A percentile compares a stretch with the other conserved stretches of the same genome.
Evolutionary conservation across 2,329 filamentous ascomycete species (phyloP).

Genomic region (Ophiostoma perfectum): DNA sequence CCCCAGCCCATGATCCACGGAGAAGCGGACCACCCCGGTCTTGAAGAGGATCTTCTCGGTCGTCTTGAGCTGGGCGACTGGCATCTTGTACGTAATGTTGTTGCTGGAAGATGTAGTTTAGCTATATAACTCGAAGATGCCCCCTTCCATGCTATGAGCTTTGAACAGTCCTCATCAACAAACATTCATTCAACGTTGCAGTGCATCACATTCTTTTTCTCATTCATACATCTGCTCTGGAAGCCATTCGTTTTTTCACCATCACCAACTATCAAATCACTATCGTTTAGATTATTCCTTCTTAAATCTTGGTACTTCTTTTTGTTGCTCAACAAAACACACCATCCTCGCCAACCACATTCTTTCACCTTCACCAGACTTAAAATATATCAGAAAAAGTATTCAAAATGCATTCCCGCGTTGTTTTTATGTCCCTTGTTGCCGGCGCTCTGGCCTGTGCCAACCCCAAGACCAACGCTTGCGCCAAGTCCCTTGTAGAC

Average conservation of each 20-base stretch:
- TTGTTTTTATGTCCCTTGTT: constrained; percentile 7
- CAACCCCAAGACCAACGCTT: not conserved
- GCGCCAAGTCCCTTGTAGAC: not conserved
- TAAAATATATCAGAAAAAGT: not conserved
- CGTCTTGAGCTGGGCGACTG: not conserved
- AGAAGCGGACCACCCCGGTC: not conserved
- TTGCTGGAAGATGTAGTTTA: too few species aligned
- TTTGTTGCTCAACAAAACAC: not conserved
- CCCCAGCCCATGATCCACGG: not conserved
- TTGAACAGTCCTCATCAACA: not conserved
- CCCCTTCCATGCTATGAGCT: too few species aligned
- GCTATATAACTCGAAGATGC: not conserved
- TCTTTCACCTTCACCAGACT: not conserved
- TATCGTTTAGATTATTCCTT: too few species aligned
- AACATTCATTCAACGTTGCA: constrained; percentile 2
- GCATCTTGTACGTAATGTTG: not conserved
- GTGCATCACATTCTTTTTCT: constrained; percentile 1
- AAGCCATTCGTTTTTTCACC: not conserved
- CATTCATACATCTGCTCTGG: not conserved
- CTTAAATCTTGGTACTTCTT: too few species aligned
- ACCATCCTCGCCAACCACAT: not conserved
- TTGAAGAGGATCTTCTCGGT: too few species aligned
- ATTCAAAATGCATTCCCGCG: not conserved
- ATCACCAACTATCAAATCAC: not conserved
- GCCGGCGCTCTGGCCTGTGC: constrained; percentile 5